These are phyloP conservation scores for Globisporangium echinulatum DNA, from an alignment of 352 stramenopile genomes.

Conservation along the genomic window DNA sequence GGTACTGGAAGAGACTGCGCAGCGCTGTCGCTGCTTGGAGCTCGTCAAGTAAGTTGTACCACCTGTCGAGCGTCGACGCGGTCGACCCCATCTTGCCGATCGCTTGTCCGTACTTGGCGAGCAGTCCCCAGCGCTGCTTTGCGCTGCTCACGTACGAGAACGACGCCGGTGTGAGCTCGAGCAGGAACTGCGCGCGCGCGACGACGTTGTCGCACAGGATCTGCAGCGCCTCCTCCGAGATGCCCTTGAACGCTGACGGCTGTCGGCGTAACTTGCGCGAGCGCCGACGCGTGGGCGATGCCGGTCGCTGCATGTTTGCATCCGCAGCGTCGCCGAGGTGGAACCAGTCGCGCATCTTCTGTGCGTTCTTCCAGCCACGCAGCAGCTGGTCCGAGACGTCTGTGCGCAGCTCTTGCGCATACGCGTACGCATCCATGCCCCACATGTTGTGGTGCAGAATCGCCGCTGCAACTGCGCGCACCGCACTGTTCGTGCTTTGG, in stretches of 20 bases:
- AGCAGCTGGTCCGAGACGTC: slow-evolving; percentile 67
- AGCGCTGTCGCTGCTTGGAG: slow-evolving; percentile 71
- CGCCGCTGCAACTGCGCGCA: slow-evolving; percentile 62
- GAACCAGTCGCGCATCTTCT: slow-evolving; percentile 87
- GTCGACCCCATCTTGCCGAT: slow-evolving; percentile 36
- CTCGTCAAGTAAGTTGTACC: slow-evolving; percentile 76
- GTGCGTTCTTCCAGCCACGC: slow-evolving; percentile 74
- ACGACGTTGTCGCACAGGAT: slow-evolving; percentile 74
- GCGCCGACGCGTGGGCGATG: slow-evolving; percentile 21
- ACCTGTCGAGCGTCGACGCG: slow-evolving; percentile 61
- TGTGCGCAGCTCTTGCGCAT: slow-evolving; percentile 42
- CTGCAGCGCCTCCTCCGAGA: slow-evolving; percentile 62
- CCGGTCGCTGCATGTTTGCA: slow-evolving; percentile 29
- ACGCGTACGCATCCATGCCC: slow-evolving; percentile 75
- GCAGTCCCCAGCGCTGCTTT: slow-evolving; percentile 58
- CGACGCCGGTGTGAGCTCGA: slow-evolving; percentile 66
- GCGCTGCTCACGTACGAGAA: slow-evolving; percentile 71
- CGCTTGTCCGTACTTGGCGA: slow-evolving; percentile 67
- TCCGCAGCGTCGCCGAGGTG: slow-evolving; percentile 72
- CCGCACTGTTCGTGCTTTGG: slow-evolving; percentile 42
- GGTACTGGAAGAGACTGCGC: slow-evolving; percentile 62
- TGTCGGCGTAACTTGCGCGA: slow-evolving; percentile 46
- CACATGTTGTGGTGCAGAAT: slow-evolving; percentile 87
- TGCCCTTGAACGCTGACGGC: slow-evolving; percentile 70
- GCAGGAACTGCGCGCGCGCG: slow-evolving; percentile 54